Conservation (phyloP, 257 asterid genomes). For the Eucommia ulmoides region DNA sequence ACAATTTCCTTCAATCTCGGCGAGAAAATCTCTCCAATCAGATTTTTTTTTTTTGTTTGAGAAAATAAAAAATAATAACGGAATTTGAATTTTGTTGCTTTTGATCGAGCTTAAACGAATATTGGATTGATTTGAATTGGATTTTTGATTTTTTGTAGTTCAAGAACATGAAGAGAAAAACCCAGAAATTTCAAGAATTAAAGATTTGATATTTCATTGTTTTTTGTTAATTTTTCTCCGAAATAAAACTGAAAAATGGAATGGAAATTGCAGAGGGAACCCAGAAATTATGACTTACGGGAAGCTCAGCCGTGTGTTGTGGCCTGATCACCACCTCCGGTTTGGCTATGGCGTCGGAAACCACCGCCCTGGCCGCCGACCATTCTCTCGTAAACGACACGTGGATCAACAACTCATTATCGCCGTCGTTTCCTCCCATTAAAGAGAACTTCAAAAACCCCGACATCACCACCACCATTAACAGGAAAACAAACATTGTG, state of each 20-base stretch:
- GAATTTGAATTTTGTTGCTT: background rate
- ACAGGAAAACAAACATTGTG: background rate
- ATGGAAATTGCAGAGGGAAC: too few relatives aligned
- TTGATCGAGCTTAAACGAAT: background rate
- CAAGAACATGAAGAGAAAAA: background rate
- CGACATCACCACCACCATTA: background rate
- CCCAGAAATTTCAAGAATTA: background rate
- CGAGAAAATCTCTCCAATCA: background rate
- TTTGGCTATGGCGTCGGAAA: background rate
- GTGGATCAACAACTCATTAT: background rate
- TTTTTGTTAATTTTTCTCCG: too few relatives aligned
- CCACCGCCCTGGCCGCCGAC: background rate
- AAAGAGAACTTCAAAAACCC: background rate
- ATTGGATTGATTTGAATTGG: too few relatives aligned
- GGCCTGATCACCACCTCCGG: background rate
- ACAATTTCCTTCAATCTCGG: background rate
- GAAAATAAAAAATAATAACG: background rate
- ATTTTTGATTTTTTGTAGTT: too few relatives aligned
- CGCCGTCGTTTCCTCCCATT: too few relatives aligned
- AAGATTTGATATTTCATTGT: background rate
- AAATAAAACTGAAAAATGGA: too few relatives aligned
- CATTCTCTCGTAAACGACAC: background rate
- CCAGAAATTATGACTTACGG: constrained; percentile 23
- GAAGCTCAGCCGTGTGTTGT: constrained; percentile 8
- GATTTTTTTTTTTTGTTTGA: background rate